Percentiles rank a stretch among this genome's conserved stretches.
These are phyloP conservation scores for Cicer pinnatifidum DNA, from an alignment of 306 rosid species.

Conservation along the genomic window DNA sequence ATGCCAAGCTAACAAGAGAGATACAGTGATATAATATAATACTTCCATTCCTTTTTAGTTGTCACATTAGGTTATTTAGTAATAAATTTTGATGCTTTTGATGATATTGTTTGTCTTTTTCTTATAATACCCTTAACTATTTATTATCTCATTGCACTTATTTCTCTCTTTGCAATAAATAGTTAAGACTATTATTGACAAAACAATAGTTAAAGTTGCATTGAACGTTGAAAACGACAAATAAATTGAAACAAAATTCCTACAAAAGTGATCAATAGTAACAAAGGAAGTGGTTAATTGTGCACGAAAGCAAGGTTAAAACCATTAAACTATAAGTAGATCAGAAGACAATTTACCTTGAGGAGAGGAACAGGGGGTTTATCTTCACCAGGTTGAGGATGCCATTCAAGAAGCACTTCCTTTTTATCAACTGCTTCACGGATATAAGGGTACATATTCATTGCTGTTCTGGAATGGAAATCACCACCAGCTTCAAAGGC, in stretches of 20 bases:
- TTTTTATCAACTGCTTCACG: slow-evolving; percentile 72
- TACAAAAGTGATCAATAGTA: too few relatives aligned
- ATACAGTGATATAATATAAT: neutral
- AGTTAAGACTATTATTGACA: too few relatives aligned
- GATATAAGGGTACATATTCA: slow-evolving; percentile 97
- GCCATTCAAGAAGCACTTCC: slow-evolving; percentile 95
- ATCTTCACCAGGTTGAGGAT: slow-evolving; percentile 94
- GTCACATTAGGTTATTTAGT: too few relatives aligned
- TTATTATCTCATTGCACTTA: too few relatives aligned
- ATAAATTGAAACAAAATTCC: too few relatives aligned
- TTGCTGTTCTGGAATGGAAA: slow-evolving; percentile 97
- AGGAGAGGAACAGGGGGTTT: slow-evolving; percentile 95
- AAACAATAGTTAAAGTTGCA: too few relatives aligned
- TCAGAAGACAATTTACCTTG: slow-evolving; percentile 63
- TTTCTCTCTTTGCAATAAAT: too few relatives aligned
- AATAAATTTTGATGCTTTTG: too few relatives aligned
- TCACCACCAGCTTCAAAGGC: slow-evolving; percentile 98
- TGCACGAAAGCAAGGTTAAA: slow-evolving; percentile 28
- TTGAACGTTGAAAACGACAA: too few relatives aligned
- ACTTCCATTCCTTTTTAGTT: too few relatives aligned
- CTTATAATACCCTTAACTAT: too few relatives aligned
- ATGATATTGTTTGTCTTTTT: too few relatives aligned
- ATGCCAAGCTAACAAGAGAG: slow-evolving; percentile 13
- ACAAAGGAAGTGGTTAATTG: neutral
- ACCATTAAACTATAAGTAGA: neutral